Evolutionary conservation across 176 grass and related monocot genomes (phyloP), one percentile per base, ranked within the genome.

Genomic region (Themeda triandra): DNA sequence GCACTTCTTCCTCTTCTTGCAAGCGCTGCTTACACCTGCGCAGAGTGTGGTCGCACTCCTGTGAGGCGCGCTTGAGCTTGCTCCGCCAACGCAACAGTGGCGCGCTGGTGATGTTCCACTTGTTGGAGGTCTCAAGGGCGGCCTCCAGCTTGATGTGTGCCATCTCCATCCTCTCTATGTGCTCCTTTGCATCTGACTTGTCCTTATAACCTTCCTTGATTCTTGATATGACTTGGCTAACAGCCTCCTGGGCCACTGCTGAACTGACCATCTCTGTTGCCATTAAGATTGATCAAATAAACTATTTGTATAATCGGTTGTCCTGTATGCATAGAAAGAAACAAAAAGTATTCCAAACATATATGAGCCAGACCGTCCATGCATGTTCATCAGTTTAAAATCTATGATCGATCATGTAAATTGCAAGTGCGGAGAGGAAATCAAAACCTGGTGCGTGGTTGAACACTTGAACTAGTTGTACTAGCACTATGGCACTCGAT

Each of bases 161-260:
- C 64, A 56, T 75, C 58, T 75, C 71, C 69, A 83, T 19, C 17
- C 80, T 83, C 18, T 73, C 80, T 2, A 83, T n/a, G 62, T n/a
- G 2, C 10, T 48, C 54, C 27, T 64, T 33, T 32, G 28, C 13
- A 3, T 39, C 15, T 8, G 71, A 40, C 14, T 48, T 76, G 0
- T 14, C 19, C 41, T 54, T 8, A 15, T 18, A 56, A 23, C 21
- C 7, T 21, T 56, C 21, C 8, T 56, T 56, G 21, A 56, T 10
- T 10, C 21, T 56, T 10, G 53, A 56, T 56, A 56, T 9, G 53
- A 56, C 8, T n/a, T 56, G 7, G 2, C 10, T 56, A n/a, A n/a
- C 51, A n/a, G 53, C 53, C 21, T 56, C 19, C 21, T 56, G 21
- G 21, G 8, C 21, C 21, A n/a, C 53, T 23, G 21, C 53, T 3